Conservation (phyloP, 225 moss, liverwort and hornwort species). For the Physcomitrellopsis africana region DNA sequence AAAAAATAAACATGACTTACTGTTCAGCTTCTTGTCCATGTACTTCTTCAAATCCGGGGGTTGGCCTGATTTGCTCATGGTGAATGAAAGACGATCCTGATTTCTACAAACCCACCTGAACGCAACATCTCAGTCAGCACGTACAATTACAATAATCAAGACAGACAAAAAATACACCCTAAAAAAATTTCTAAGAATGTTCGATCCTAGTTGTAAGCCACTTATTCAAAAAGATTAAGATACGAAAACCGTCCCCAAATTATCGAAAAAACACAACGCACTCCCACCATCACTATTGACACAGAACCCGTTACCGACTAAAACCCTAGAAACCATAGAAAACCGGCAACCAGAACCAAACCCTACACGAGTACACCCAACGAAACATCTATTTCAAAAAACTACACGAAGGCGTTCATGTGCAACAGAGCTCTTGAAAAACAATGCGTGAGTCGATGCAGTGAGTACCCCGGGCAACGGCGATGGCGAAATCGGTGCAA, state of each 20-base stretch:
- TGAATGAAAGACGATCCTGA: conserved; percentile 17
- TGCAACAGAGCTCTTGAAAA: neutral
- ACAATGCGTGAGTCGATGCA: neutral
- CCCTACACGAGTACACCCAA: neutral
- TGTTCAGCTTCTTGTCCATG: conserved; percentile 97
- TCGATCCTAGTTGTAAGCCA: too few species aligned
- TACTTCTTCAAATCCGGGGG: conserved; percentile 99
- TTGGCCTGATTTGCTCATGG: conserved; percentile 99
- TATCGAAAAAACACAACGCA: neutral
- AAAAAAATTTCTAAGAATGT: too few species aligned
- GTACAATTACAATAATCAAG: neutral
- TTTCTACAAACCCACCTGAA: neutral
- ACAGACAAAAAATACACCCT: too few species aligned
- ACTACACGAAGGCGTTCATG: too few species aligned
- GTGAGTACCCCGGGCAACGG: neutral
- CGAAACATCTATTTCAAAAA: neutral
- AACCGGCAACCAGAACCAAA: neutral
- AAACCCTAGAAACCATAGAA: conserved; percentile 13
- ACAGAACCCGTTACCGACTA: neutral
- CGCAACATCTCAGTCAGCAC: neutral
- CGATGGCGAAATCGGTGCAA: neutral
- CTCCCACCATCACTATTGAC: neutral
- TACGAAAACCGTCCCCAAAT: neutral
- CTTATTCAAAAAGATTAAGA: neutral
- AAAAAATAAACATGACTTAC: conserved; percentile 41